Conservation (phyloP, 2,329 filamentous ascomycete species). For the Cladosporium phlei region DNA sequence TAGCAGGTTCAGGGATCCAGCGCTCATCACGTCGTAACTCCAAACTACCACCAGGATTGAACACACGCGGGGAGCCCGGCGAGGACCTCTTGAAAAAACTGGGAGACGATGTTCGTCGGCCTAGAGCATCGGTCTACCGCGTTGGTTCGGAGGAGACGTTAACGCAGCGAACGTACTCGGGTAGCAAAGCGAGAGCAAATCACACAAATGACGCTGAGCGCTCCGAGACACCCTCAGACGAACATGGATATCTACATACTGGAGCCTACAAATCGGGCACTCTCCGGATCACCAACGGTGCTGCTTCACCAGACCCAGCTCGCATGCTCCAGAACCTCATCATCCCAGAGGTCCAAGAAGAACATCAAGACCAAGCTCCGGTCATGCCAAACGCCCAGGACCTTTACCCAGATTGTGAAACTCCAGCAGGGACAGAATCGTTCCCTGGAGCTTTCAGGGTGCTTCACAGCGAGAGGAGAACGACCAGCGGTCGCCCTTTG, state of each 20-base stretch:
- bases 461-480: constrained; percentile 7
- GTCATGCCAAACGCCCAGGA: not conserved
- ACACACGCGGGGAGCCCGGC: constrained; percentile 20
- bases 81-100: constrained; percentile 31
- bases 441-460: constrained; percentile 1
- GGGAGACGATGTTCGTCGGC: constrained; percentile 9
- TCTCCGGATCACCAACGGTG: constrained; percentile 45
- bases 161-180: not conserved
- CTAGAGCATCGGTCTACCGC: not conserved
- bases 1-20: not conserved
- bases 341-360: not conserved
- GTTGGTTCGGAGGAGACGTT: not conserved
- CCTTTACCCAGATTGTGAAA: not conserved
- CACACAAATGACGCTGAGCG: too few species aligned
- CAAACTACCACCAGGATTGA: constrained; percentile 21
- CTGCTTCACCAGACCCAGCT: constrained; percentile 40
- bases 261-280: constrained; percentile 40
- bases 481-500: constrained; percentile 4
- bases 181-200: too few species aligned
- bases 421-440: constrained; percentile 2
- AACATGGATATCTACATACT: constrained; percentile 39
- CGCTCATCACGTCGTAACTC: constrained; percentile 13
- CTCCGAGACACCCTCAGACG: constrained; percentile 36
- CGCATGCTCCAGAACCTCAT: not conserved
- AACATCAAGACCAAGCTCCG: not conserved